Percentiles rank a stretch among this genome's conserved stretches.
phyloP scores from a whole-genome alignment of 2,329 filamentous ascomycete species.

The Berkeleyomyces basicola region DNA sequence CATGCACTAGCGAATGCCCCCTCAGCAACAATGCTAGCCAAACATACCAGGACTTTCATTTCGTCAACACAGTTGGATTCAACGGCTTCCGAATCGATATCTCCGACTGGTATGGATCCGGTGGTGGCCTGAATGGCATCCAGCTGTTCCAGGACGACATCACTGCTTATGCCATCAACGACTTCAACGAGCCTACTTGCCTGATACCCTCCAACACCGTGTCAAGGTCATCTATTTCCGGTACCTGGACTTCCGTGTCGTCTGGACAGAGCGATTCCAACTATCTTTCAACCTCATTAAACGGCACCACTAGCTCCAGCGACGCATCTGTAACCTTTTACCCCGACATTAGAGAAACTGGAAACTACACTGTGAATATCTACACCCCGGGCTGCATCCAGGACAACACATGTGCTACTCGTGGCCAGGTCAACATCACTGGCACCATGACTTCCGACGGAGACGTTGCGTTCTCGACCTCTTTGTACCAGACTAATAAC shows the following conservation, averaged over 20 bases:
- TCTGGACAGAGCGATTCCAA: conserved; percentile 51
- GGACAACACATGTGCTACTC: conserved; percentile 57
- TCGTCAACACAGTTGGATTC: conserved; percentile 82
- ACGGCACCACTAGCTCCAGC: conserved; percentile 34
- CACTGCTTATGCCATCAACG: conserved; percentile 65
- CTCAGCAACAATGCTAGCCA: conserved; percentile 52
- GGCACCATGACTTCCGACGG: conserved; percentile 44
- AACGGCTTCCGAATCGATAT: conserved; percentile 72
- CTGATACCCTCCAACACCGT: conserved; percentile 36
- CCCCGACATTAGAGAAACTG: conserved; percentile 73
- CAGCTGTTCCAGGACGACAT: conserved; percentile 78
- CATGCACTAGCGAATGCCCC: conserved; percentile 74
- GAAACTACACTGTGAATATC: conserved; percentile 79
- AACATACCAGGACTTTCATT: conserved; percentile 73
- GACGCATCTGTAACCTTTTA: conserved; percentile 58
- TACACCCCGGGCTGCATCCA: conserved; percentile 84
- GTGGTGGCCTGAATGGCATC: conserved; percentile 72
- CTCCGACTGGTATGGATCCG: conserved; percentile 69
- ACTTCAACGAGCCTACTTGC: conserved; percentile 80
- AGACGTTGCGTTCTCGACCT: conserved; percentile 33
- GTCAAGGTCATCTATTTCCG: conserved; percentile 52
- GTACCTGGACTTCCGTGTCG: conserved; percentile 55
- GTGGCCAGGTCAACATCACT: conserved; percentile 71
- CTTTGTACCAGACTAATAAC: conserved; percentile 79
- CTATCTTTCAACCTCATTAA: conserved; percentile 50